Percentiles rank a stretch among this genome's conserved stretches.
These are phyloP conservation scores for Babesia gibsoni DNA, from an alignment of 169 alveolate genomes.

Conservation along the genomic window DNA sequence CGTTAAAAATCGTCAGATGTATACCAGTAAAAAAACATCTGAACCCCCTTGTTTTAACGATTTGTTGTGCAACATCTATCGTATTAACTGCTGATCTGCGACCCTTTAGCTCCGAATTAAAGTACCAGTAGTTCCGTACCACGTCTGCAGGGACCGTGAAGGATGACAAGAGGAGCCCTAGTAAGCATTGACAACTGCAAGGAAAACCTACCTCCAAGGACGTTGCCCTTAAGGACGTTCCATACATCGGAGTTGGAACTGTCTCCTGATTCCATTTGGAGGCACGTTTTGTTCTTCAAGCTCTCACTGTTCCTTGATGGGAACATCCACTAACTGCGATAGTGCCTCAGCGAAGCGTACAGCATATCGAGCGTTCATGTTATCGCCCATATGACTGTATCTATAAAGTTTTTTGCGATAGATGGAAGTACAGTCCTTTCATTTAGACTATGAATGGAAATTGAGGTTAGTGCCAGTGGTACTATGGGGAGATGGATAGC, in stretches of 20 bases:
- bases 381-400: background rate
- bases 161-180: conserved; percentile 45
- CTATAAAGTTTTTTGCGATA: background rate
- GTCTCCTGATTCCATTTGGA: conserved; percentile 20
- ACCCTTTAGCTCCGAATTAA: conserved; percentile 25
- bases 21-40: conserved; percentile 49
- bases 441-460: too few relatives aligned
- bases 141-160: conserved; percentile 53
- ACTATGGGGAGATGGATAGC: too few relatives aligned
- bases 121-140: conserved; percentile 65
- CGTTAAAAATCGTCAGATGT: conserved; percentile 25
- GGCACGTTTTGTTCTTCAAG: background rate
- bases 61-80: conserved; percentile 41
- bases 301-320: background rate
- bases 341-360: background rate
- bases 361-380: background rate
- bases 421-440: too few relatives aligned
- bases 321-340: background rate
- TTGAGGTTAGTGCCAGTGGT: too few relatives aligned
- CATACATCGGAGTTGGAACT: background rate
- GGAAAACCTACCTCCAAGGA: conserved; percentile 39
- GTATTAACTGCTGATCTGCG: conserved; percentile 22
- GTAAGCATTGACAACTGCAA: background rate
- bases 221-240: conserved; percentile 45
- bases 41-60: conserved; percentile 31